Conservation (phyloP, 257 asterid genomes). For the Echites panduratus region DNA sequence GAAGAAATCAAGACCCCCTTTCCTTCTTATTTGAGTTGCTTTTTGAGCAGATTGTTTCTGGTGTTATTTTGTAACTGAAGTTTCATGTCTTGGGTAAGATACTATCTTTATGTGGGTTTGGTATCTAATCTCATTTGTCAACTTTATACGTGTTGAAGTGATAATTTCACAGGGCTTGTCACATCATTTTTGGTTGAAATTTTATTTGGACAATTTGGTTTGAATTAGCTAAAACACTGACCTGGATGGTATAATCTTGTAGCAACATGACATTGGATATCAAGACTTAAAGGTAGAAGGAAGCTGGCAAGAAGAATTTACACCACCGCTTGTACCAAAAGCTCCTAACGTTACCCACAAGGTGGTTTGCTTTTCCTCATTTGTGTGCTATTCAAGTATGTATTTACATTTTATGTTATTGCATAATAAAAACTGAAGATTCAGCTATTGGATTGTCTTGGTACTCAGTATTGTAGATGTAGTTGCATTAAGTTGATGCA, state of each 20-base stretch:
- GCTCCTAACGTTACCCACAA: constrained; percentile 42
- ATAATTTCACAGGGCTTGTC: background rate
- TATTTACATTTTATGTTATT: background rate
- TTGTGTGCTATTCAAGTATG: background rate
- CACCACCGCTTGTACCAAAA: constrained; percentile 41
- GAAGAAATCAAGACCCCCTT: too few relatives aligned
- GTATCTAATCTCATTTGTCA: background rate
- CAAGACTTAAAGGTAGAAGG: constrained; percentile 55
- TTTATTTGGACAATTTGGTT: background rate
- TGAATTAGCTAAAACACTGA: constrained; percentile 21
- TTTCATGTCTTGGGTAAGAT: background rate
- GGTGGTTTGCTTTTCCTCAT: constrained; percentile 39
- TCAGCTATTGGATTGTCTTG: constrained; percentile 9
- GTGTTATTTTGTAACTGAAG: background rate
- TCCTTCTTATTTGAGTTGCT: too few relatives aligned
- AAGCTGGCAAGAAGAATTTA: constrained; percentile 49
- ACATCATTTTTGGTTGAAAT: background rate
- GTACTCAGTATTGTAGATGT: constrained; percentile 2
- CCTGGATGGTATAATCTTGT: constrained; percentile 31
- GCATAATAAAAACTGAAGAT: background rate
- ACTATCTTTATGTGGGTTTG: background rate
- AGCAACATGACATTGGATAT: constrained; percentile 62
- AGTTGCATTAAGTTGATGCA: constrained; percentile 20
- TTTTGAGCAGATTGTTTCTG: too few relatives aligned
- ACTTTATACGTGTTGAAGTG: background rate